These are phyloP conservation scores for Podila epicladia DNA, from an alignment of 192 early-diverging fungal species.

Conservation along the genomic window DNA sequence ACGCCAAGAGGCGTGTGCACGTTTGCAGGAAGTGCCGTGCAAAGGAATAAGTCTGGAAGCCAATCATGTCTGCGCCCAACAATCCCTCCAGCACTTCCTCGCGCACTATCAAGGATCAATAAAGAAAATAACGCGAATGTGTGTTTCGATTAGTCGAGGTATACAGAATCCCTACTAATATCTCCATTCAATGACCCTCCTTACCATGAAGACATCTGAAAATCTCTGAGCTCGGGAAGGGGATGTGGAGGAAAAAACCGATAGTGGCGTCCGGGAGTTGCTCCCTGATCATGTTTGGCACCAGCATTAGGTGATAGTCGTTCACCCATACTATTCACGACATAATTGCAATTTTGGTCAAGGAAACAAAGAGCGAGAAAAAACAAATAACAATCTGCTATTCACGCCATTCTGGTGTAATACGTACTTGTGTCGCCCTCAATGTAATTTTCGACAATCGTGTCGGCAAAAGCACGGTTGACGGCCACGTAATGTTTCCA, in stretches of 20 bases:
- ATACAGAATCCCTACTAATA: no score
- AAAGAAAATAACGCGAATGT: not conserved
- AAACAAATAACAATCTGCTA: no score
- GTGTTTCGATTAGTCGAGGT: no score
- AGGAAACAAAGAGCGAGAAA: no score
- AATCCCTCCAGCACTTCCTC: slow-evolving; percentile 88
- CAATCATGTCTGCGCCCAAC: slow-evolving; percentile 88
- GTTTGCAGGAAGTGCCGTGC: slow-evolving; percentile 90
- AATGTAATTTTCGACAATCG: slow-evolving; percentile 78
- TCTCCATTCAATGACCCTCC: no score
- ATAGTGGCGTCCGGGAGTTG: slow-evolving; percentile 86
- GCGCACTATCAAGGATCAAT: slow-evolving; percentile 55
- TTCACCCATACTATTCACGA: slow-evolving; percentile 87
- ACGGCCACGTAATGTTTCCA: slow-evolving; percentile 89
- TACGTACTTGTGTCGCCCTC: slow-evolving; percentile 85
- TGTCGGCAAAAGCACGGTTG: slow-evolving; percentile 87
- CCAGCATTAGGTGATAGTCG: slow-evolving; percentile 97
- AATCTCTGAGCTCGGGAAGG: slow-evolving; percentile 96
- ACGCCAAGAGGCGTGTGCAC: slow-evolving; percentile 87
- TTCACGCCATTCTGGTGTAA: not conserved
- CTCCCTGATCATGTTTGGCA: slow-evolving; percentile 88
- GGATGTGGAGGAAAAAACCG: slow-evolving; percentile 97
- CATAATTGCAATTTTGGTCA: not conserved
- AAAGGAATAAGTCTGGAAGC: slow-evolving; percentile 95
- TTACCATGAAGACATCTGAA: slow-evolving; percentile 89